phyloP scores from a whole-genome alignment of 106 monocot species.

The Vanilla planifolia region DNA sequence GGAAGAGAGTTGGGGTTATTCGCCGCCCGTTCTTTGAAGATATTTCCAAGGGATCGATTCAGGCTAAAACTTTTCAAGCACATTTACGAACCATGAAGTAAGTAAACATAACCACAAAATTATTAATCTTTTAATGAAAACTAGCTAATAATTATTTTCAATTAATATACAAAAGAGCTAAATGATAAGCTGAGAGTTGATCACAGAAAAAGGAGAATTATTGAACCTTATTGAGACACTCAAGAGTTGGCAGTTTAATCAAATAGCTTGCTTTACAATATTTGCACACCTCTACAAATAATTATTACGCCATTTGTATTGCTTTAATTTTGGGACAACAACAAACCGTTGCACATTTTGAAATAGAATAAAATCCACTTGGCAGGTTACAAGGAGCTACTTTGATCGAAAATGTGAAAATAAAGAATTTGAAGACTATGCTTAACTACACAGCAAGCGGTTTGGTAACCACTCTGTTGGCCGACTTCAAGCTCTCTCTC shows the following conservation, averaged over 20 bases:
- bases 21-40: slow-evolving; percentile 30
- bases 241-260: neutral
- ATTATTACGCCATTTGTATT: neutral
- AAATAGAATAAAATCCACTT: neutral
- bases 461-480: slow-evolving; percentile 8
- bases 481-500: slow-evolving; percentile 55
- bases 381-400: slow-evolving; percentile 30
- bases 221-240: no score
- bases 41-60: slow-evolving; percentile 7
- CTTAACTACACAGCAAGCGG: slow-evolving; percentile 19
- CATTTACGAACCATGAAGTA: slow-evolving; percentile 60
- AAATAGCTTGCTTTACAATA: neutral
- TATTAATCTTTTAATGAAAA: neutral
- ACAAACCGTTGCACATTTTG: neutral
- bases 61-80: slow-evolving; percentile 18
- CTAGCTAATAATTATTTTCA: neutral
- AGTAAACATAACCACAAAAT: neutral
- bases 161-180: no score
- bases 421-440: slow-evolving; percentile 29
- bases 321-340: neutral
- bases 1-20: slow-evolving; percentile 60
- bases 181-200: no score
- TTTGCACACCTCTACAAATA: neutral
- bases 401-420: slow-evolving; percentile 29
- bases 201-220: no score